phyloP scores from a whole-genome alignment of 2,329 filamentous ascomycete genomes.

The Cyphellophora attinorum region DNA sequence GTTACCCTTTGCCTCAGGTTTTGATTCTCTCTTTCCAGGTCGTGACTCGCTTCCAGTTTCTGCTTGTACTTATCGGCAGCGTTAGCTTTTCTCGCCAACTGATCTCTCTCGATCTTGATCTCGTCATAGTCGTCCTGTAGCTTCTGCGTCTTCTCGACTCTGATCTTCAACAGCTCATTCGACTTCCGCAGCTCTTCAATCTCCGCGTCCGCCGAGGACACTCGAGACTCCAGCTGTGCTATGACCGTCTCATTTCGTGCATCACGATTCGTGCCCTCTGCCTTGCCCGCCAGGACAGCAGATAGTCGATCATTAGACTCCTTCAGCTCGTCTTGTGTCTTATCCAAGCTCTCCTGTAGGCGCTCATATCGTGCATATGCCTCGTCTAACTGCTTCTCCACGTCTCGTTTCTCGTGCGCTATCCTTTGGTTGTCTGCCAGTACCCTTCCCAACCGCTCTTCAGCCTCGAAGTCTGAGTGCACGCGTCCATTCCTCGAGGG shows the following conservation, averaged over 20 bases:
- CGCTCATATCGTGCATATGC: slow-evolving; percentile 53
- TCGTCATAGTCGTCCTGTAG: slow-evolving; percentile 41
- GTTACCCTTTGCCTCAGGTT: slow-evolving; percentile 35
- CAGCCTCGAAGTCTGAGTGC: slow-evolving; percentile 37
- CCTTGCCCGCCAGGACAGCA: slow-evolving; percentile 40
- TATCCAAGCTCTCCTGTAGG: slow-evolving; percentile 40
- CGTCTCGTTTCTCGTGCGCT: slow-evolving; percentile 39
- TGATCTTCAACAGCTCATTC: slow-evolving; percentile 33
- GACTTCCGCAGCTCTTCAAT: slow-evolving; percentile 34
- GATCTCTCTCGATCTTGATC: slow-evolving; percentile 37
- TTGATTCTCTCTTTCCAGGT: slow-evolving; percentile 39
- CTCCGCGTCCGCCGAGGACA: slow-evolving; percentile 42
- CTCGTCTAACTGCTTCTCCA: slow-evolving; percentile 38
- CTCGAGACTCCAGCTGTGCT: slow-evolving; percentile 57
- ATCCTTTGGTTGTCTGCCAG: slow-evolving; percentile 51
- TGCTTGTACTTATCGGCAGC: slow-evolving; percentile 40
- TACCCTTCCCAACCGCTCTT: slow-evolving; percentile 38
- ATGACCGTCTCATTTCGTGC: slow-evolving; percentile 61
- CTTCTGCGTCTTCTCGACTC: slow-evolving; percentile 32
- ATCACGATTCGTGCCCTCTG: slow-evolving; percentile 31
- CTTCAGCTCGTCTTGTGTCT: slow-evolving; percentile 33
- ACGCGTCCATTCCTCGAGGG: slow-evolving; percentile 17
- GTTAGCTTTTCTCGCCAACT: slow-evolving; percentile 37
- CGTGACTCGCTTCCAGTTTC: slow-evolving; percentile 38
- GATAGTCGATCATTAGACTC: slow-evolving; percentile 41